Evolutionary conservation across 139 green algal species (phyloP).

Genomic region (Picochlorum sp.): DNA sequence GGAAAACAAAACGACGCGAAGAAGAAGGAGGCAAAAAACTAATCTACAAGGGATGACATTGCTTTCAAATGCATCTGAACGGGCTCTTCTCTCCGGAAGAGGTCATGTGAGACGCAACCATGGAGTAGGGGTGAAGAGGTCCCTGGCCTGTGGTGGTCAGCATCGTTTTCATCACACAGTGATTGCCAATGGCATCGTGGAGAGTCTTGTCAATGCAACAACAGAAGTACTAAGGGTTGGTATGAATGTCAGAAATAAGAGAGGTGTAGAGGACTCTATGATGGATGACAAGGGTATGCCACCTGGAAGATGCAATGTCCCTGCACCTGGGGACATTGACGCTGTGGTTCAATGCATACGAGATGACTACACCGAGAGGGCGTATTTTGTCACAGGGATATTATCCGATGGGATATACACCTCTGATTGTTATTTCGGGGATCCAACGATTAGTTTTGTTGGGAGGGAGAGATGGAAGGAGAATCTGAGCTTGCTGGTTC

Average conservation of each 20-base stretch:
- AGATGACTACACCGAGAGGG: constrained; percentile 4
- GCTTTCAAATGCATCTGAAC: too few species aligned
- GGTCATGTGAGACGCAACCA: too few species aligned
- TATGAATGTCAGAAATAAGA: constrained; percentile 1
- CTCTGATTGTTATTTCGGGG: constrained; percentile 45
- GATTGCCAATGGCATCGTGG: too few species aligned
- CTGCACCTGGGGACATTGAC: constrained; percentile 13
- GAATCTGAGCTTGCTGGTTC: constrained; percentile 48
- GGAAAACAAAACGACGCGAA: too few species aligned
- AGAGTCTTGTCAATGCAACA: too few species aligned
- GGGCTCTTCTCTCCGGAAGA: too few species aligned
- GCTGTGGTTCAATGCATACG: constrained; percentile 9
- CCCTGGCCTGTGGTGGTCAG: too few species aligned
- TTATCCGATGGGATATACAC: constrained; percentile 48
- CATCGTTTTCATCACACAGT: too few species aligned
- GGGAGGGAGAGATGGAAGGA: constrained; percentile 44
- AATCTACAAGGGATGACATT: too few species aligned
- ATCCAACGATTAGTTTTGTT: constrained; percentile 51
- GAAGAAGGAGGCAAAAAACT: too few species aligned
- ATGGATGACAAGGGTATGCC: neutral
- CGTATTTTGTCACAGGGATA: constrained; percentile 33
- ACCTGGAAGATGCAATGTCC: neutral
- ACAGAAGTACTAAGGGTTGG: too few species aligned
- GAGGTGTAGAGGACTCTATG: neutral
- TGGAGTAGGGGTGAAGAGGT: too few species aligned